A percentile compares a stretch with the other conserved stretches of the same genome.
Evolutionary conservation across 2,329 filamentous ascomycete species (phyloP).

Genomic region (Aspergillus ustus): DNA sequence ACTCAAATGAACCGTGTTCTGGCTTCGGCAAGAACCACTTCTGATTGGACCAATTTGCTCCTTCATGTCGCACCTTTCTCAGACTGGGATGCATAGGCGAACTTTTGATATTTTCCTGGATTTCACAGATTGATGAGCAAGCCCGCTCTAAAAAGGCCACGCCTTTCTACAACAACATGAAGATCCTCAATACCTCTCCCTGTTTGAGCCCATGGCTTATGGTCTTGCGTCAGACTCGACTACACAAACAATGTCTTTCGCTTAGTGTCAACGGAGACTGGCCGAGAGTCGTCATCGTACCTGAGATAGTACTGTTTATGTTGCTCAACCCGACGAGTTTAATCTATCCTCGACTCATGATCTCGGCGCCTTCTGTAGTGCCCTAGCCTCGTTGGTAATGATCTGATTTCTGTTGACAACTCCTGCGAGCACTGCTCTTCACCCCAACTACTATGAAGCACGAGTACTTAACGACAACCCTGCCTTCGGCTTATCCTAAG

Average conservation of each 20-base stretch:
- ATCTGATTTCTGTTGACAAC: background rate
- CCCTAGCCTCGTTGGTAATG: background rate
- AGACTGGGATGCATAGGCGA: conserved; percentile 46
- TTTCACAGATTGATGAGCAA: conserved; percentile 12
- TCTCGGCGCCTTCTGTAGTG: background rate
- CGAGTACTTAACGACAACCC: background rate
- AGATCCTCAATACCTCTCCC: background rate
- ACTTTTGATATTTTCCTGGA: conserved; percentile 20
- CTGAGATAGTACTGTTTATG: background rate
- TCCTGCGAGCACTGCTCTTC: conserved; percentile 1
- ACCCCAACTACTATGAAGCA: background rate
- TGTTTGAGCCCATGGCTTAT: conserved; percentile 1
- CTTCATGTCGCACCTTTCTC: conserved; percentile 38
- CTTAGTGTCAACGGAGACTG: conserved; percentile 13
- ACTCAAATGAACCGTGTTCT: background rate
- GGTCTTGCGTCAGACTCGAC: conserved; percentile 4
- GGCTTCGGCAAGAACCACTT: conserved; percentile 37
- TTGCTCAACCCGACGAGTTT: background rate
- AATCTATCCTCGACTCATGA: conserved; percentile 1
- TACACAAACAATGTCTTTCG: background rate
- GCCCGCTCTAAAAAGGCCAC: background rate
- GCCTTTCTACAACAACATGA: background rate
- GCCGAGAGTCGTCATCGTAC: background rate
- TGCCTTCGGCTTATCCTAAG: background rate
- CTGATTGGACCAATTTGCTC: conserved; percentile 38